Conservation (phyloP, 2,329 filamentous ascomycete genomes). For the Claviceps digitariae region DNA sequence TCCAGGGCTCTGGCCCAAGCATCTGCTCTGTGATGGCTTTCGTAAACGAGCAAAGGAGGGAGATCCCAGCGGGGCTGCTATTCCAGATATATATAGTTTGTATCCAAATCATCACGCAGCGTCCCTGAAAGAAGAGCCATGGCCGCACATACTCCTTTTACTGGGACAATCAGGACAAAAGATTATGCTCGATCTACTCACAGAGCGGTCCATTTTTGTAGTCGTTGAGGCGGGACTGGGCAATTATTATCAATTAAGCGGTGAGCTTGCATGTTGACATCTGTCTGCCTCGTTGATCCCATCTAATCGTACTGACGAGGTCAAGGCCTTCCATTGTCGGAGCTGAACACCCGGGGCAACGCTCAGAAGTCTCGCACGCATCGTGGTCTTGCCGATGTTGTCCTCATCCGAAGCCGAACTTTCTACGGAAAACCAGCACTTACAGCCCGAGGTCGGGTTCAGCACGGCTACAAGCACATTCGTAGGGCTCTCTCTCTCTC, state of each 20-base stretch:
- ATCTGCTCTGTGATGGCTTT: conserved; percentile 77
- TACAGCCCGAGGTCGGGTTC: conserved; percentile 52
- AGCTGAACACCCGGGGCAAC: conserved; percentile 19
- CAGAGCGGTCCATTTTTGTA: conserved; percentile 66
- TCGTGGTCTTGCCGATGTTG: conserved; percentile 44
- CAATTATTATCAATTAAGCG: conserved; percentile 69
- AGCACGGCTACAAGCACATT: conserved; percentile 66
- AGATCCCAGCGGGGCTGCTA: conserved; percentile 23
- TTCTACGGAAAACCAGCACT: conserved; percentile 67
- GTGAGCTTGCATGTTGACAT: conserved; percentile 28
- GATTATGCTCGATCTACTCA: conserved; percentile 63
- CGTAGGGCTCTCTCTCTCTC: conserved; percentile 40
- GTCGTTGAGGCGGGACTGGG: conserved; percentile 43
- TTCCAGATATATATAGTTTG: conserved; percentile 52
- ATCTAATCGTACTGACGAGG: neutral
- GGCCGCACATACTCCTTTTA: conserved; percentile 61
- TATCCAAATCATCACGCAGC: conserved; percentile 59
- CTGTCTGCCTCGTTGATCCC: conserved; percentile 1
- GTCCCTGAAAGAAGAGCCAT: conserved; percentile 54
- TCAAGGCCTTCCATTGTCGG: conserved; percentile 36
- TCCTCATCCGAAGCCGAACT: conserved; percentile 70
- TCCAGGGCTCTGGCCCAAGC: conserved; percentile 41
- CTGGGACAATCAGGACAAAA: conserved; percentile 63
- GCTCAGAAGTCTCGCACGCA: neutral
- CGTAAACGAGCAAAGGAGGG: conserved; percentile 31